Conservation (phyloP, 2,329 filamentous ascomycete species). For the Neonectria coccinea region DNA sequence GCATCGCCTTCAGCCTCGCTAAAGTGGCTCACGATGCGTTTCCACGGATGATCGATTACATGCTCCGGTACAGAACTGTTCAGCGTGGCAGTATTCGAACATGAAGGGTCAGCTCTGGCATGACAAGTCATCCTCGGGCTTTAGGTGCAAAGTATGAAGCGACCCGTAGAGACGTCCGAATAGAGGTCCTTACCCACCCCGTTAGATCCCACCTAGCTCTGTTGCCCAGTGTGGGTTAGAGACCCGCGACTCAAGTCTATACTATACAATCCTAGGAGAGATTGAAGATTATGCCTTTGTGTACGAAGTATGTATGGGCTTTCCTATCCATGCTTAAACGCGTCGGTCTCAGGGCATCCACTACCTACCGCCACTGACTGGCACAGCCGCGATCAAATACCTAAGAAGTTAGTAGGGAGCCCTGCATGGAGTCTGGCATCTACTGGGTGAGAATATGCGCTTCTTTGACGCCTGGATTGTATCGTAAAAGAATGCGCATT, state of each 20-base stretch:
- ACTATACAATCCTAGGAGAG: too few species aligned
- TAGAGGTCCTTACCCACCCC: not conserved
- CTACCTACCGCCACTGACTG: not conserved
- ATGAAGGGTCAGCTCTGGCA: not conserved
- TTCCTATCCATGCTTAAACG: slow-evolving; percentile 10
- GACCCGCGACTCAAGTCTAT: not conserved
- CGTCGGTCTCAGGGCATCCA: not conserved
- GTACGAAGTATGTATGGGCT: too few species aligned
- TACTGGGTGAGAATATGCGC: not conserved
- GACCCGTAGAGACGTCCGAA: not conserved
- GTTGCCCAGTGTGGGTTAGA: not conserved
- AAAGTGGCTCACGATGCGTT: not conserved
- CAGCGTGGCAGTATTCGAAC: not conserved
- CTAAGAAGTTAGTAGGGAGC: too few species aligned
- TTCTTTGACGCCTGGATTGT: not conserved
- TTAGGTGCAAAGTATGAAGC: not conserved
- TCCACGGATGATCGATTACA: too few species aligned
- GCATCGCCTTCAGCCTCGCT: not conserved
- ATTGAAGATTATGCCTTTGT: too few species aligned
- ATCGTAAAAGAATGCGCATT: not conserved
- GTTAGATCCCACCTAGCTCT: not conserved
- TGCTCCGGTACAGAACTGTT: too few species aligned
- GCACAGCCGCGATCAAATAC: not conserved
- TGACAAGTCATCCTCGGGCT: not conserved
- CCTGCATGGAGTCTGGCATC: not conserved